Percentiles rank a stretch among this genome's conserved stretches.
Evolutionary conservation across 2,329 filamentous ascomycete genomes (phyloP).

Genomic region (Anisogramma anomala): DNA sequence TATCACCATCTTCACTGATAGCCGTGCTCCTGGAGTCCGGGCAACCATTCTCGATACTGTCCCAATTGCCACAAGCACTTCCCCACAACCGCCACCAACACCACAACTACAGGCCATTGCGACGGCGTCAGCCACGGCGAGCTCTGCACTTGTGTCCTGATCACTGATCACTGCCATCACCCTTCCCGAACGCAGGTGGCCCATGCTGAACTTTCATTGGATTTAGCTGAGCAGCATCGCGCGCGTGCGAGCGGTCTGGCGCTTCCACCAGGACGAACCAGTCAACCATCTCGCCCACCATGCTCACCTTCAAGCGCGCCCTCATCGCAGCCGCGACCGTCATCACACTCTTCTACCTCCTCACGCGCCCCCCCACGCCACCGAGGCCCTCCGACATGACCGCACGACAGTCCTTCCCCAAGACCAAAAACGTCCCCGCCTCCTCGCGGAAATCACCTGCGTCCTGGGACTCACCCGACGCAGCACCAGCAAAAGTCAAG

Average conservation of each 20-base stretch:
- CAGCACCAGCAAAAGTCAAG: conserved; percentile 10
- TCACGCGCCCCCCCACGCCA: conserved; percentile 46
- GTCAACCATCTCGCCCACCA: conserved; percentile 28
- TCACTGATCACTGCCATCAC: background rate
- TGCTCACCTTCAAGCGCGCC: conserved; percentile 72
- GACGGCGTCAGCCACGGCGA: background rate
- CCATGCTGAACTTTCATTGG: background rate
- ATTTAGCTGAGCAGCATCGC: background rate
- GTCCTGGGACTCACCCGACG: conserved; percentile 11
- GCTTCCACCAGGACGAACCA: background rate
- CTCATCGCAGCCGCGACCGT: conserved; percentile 59
- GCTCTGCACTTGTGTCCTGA: background rate
- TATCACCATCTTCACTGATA: too few relatives aligned
- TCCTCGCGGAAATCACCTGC: conserved; percentile 17
- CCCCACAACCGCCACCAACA: background rate
- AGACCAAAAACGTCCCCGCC: conserved; percentile 16
- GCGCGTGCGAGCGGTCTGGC: background rate
- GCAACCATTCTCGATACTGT: too few relatives aligned
- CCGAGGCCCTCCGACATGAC: conserved; percentile 20
- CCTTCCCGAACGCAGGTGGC: background rate
- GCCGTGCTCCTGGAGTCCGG: too few relatives aligned
- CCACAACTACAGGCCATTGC: background rate
- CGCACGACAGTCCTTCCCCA: conserved; percentile 23
- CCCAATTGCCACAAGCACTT: background rate
- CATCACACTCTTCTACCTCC: conserved; percentile 57